Base-by-base conservation (phyloP, 495 filamentous ascomycete species). In the Aspergillus mulundensis region DNA sequence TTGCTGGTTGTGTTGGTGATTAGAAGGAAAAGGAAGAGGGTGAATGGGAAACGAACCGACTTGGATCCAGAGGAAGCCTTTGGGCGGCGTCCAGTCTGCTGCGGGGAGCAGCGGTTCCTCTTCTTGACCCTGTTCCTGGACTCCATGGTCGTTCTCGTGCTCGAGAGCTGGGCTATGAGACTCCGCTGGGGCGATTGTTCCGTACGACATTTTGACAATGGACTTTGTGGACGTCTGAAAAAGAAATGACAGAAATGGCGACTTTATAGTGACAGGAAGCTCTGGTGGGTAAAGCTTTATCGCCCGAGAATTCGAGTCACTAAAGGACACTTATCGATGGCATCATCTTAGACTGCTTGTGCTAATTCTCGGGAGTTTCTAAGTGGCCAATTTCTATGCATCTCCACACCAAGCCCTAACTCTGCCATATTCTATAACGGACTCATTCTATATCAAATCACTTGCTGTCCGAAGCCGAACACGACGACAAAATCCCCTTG, bases 1-100 rank as follows among this genome's bases (percentile, higher is more conserved):
- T 84, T 10, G 81, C 80, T 68, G 7, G 36, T 57, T 23, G 45
- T 28, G 51, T 50, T 54, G 28, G 4, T 30, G 42, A 8, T 4
- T 19, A 7, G 8, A 5, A 14, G 5, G 2, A 16, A 19, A 7
- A 1, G n/a, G n/a, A n/a, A n/a, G 8, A 16, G 2, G 19, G 32
- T n/a, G 28, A 2, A 20, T 2, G 11, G 68, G 28, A 7, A 15
- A 68, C 66, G 48, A 54, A 71, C 74, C 76, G 20, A 79, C 50
- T 65, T 79, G 66, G 18, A 79, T 77, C 74, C 70, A 72, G 15
- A 76, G 18, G 42, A 79, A 77, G 1, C 75, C 75, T 15, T 44
- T 52, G 0, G 74, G 75, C 3, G 75, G 66, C 14, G 62, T 74
- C 76, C 76, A 32, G 7, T 51, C 40, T 44, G 56, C 67, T 1